Percentiles rank a stretch among this genome's conserved stretches.
These are phyloP conservation scores for Tricholoma bakamatsutake DNA, from an alignment of 768 basidiomycete species.

Conservation along the genomic window DNA sequence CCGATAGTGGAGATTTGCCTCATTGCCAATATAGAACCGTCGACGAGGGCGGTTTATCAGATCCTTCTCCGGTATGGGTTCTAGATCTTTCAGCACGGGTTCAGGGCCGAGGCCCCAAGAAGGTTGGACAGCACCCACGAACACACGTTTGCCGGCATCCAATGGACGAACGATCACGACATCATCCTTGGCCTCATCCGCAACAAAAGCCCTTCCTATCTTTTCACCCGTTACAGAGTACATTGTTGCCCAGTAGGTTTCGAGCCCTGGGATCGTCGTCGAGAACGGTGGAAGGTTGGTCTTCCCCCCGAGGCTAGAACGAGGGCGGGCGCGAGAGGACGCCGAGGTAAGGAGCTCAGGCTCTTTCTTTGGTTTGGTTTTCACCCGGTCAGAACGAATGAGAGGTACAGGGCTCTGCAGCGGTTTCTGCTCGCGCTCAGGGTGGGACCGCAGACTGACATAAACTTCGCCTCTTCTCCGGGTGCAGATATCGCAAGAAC, in stretches of 20 bases:
- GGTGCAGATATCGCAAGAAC: constrained; percentile 45
- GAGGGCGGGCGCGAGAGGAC: background rate
- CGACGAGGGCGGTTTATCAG: constrained; percentile 6
- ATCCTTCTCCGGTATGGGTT: constrained; percentile 9
- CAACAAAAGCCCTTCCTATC: constrained; percentile 22
- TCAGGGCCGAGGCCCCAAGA: constrained; percentile 22
- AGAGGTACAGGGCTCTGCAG: background rate
- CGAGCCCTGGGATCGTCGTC: constrained; percentile 9
- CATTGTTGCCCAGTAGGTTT: constrained; percentile 25
- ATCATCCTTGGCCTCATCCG: constrained; percentile 13
- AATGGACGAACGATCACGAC: constrained; percentile 13
- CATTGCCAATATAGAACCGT: constrained; percentile 13
- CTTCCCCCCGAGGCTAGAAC: constrained; percentile 4
- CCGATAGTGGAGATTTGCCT: constrained; percentile 3
- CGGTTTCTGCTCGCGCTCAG: background rate
- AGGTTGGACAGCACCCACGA: constrained; percentile 25
- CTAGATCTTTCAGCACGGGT: constrained; percentile 6
- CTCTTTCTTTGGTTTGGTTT: background rate
- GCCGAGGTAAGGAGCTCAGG: background rate
- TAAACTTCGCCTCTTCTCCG: constrained; percentile 41
- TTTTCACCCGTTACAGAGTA: constrained; percentile 24
- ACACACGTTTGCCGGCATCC: constrained; percentile 15
- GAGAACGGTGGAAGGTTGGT: constrained; percentile 6
- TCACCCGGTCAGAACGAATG: background rate
- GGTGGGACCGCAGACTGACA: constrained; percentile 13